phyloP scores from a whole-genome alignment of 2,329 filamentous ascomycete species.

The Verticillium tricorpus region DNA sequence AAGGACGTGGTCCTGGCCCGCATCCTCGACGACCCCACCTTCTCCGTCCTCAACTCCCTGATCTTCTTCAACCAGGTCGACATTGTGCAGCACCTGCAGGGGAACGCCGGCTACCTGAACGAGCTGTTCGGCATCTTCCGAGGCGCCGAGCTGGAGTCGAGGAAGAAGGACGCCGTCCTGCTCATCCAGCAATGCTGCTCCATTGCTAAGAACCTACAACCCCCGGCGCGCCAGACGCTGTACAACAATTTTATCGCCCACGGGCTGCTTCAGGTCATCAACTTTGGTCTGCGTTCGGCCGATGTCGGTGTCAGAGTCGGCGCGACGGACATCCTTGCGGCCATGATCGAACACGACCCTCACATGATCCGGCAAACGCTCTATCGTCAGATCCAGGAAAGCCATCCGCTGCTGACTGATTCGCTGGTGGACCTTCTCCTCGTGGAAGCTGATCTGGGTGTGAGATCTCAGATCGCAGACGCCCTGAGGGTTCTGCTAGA shows the following conservation, averaged over 20 bases:
- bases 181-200: slow-evolving; percentile 96
- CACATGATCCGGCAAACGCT: slow-evolving; percentile 92
- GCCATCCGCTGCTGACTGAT: slow-evolving; percentile 80
- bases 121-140: slow-evolving; percentile 87
- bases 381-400: slow-evolving; percentile 85
- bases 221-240: slow-evolving; percentile 70
- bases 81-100: slow-evolving; percentile 91
- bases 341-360: slow-evolving; percentile 92
- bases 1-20: slow-evolving; percentile 97
- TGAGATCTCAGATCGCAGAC: slow-evolving; percentile 93
- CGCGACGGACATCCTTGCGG: slow-evolving; percentile 88
- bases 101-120: slow-evolving; percentile 70
- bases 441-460: slow-evolving; percentile 86
- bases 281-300: slow-evolving; percentile 80
- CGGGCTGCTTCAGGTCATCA: slow-evolving; percentile 84
- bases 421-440: slow-evolving; percentile 88
- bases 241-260: slow-evolving; percentile 88
- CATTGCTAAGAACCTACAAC: slow-evolving; percentile 91
- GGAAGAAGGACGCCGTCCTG: slow-evolving; percentile 84
- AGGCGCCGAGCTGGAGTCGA: slow-evolving; percentile 56
- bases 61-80: slow-evolving; percentile 99
- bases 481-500: slow-evolving; percentile 92
- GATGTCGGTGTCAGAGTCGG: slow-evolving; percentile 85
- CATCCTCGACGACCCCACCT: slow-evolving; percentile 95
- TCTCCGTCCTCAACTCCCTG: slow-evolving; percentile 92